These are phyloP conservation scores for Papilionanthe hybrid DNA, from an alignment of 116 monocot species.

Conservation along the genomic window DNA sequence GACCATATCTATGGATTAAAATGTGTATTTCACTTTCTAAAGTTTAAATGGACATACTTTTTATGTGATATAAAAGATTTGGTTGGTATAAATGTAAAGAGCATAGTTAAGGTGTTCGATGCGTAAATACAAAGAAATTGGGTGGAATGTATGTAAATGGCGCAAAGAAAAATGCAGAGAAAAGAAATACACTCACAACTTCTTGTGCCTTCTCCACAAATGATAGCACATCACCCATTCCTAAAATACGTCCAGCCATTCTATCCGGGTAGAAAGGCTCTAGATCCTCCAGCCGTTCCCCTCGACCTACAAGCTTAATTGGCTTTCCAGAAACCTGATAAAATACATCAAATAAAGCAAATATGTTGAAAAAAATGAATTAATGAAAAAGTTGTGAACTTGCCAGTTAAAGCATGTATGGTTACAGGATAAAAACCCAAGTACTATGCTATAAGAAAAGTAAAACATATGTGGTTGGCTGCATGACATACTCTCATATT, in stretches of 20 bases:
- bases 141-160: too few relatives aligned
- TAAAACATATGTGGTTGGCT: not conserved
- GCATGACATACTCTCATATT: not conserved
- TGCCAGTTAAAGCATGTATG: not conserved
- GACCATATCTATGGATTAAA: too few relatives aligned
- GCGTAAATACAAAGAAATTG: too few relatives aligned
- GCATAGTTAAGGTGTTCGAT: too few relatives aligned
- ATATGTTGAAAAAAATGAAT: not conserved
- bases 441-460: not conserved
- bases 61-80: too few relatives aligned
- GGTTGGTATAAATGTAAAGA: too few relatives aligned
- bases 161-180: slow-evolving; percentile 1
- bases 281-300: slow-evolving; percentile 90
- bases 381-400: not conserved
- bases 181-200: slow-evolving; percentile 54
- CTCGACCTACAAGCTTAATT: slow-evolving; percentile 91
- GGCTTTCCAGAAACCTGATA: slow-evolving; percentile 88
- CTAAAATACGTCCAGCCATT: slow-evolving; percentile 90
- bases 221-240: slow-evolving; percentile 97
- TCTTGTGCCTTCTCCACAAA: slow-evolving; percentile 98
- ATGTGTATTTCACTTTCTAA: too few relatives aligned
- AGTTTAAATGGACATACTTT: too few relatives aligned
- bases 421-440: not conserved
- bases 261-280: slow-evolving; percentile 97
- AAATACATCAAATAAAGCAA: not conserved